These are phyloP conservation scores for Dipteronia sinensis DNA, from an alignment of 345 rosid species.

Conservation along the genomic window DNA sequence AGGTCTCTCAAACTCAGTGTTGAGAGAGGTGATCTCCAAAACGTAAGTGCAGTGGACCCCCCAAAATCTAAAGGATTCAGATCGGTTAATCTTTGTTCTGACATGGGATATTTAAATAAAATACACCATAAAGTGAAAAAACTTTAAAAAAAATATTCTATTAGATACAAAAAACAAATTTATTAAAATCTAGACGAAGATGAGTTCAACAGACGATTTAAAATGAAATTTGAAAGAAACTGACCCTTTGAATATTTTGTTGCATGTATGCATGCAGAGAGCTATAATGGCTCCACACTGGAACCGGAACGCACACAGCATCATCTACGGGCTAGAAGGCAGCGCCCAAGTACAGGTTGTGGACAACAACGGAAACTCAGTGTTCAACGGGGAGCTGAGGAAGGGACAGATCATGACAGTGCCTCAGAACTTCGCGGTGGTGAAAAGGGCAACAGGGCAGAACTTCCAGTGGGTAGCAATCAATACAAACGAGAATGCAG, in stretches of 20 bases:
- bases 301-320: conserved; percentile 59
- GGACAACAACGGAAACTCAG: conserved; percentile 49
- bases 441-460: conserved; percentile 44
- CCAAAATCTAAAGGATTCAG: no score
- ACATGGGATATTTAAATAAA: no score
- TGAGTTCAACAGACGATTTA: no score
- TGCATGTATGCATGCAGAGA: conserved; percentile 36
- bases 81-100: no score
- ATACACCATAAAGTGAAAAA: no score
- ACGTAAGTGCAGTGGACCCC: conserved; percentile 20
- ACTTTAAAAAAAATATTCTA: no score
- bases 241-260: not conserved
- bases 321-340: conserved; percentile 62
- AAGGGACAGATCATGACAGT: conserved; percentile 62
- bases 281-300: conserved; percentile 67
- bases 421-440: conserved; percentile 68
- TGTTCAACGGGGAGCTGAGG: conserved; percentile 52
- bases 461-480: conserved; percentile 69
- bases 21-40: conserved; percentile 47
- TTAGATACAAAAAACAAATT: no score
- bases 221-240: no score
- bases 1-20: conserved; percentile 56
- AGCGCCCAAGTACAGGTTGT: conserved; percentile 57
- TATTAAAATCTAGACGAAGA: no score
- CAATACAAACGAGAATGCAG: conserved; percentile 63